phyloP scores from a whole-genome alignment of 2,329 filamentous ascomycete species.

The Penicillium sp. region DNA sequence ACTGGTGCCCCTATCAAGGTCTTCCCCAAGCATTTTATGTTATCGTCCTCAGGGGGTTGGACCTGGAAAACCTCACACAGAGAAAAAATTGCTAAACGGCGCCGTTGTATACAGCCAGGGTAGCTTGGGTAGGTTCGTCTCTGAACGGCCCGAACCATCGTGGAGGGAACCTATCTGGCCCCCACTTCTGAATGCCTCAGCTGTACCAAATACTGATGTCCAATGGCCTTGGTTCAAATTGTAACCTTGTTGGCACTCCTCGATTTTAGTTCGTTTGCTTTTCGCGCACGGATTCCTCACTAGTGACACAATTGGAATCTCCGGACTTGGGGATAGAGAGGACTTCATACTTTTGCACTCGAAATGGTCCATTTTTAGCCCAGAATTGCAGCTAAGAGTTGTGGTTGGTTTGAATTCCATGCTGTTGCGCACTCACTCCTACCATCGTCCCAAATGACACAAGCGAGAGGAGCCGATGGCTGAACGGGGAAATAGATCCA shows the following conservation, averaged over 20 bases:
- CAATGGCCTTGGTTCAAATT: not conserved
- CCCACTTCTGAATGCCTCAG: not conserved
- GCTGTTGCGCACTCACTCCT: not conserved
- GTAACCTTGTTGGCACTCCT: not conserved
- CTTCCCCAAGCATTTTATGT: not conserved
- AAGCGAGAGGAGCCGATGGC: not conserved
- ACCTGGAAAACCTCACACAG: not conserved
- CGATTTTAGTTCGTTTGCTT: not conserved
- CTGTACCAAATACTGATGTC: not conserved
- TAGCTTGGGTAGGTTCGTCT: no score
- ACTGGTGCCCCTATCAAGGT: not conserved
- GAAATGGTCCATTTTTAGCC: not conserved
- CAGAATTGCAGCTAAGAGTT: not conserved
- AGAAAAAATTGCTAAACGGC: not conserved
- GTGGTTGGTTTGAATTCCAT: not conserved
- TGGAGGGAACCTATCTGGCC: not conserved
- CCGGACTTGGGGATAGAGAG: not conserved
- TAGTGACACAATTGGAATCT: not conserved
- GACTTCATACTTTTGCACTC: not conserved
- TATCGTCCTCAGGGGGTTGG: not conserved
- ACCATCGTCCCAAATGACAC: not conserved
- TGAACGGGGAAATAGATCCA: not conserved
- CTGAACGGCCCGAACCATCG: no score
- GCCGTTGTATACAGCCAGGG: not conserved
- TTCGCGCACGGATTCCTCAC: not conserved